Evolutionary conservation across 768 basidiomycete species (phyloP), one percentile per base, ranked within the genome.

Genomic region (Basidioascus undulatus): DNA sequence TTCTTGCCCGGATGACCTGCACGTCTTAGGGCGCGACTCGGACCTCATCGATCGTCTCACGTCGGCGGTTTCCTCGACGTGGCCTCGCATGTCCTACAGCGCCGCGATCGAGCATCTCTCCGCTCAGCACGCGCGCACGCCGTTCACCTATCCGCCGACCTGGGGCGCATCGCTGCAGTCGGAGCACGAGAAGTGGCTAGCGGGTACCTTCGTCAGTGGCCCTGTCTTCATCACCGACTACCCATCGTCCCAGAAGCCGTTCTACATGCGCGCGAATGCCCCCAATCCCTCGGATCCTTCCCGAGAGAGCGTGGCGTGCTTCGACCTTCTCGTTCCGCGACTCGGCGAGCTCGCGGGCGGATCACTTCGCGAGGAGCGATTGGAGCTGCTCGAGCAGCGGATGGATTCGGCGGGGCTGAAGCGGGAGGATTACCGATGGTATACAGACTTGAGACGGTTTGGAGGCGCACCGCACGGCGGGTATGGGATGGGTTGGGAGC

Each of bases 171-270:
- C 68, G 0, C 62, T 98, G 12, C 73, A 76, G 55, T 80, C 78
- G 53, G 92, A 94, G 54, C 87, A 94, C 54, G 92, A 98, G 57
- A 72, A 72, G 37, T 89, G 76, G 72, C 65, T 98, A 13, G 78
- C 83, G 1, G 75, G 77, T 41, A 55, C 59, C 13, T 57, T 76
- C 37, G 60, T 73, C 39, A 55, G 62, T 20, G 76, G 76, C 0
- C 89, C 92, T 2, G 68, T 87, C 2, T 94, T 96, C 55, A 75
- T 98, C 40, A 80, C 74, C 12, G 74, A 89, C 55, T 98, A 96
- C 54, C 89, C 92, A 2, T 58, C 64, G 5, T 38, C 54, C 2
- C 56, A 82, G 46, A 98, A 98, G 58, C 86, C 92, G 7, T 96
- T 96, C 62, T 98, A 98, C 61, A 94, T 96, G 92, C 72, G 80